These are phyloP conservation scores for Penicillium diatomitis DNA, from an alignment of 495 filamentous ascomycete species.

Conservation along the genomic window DNA sequence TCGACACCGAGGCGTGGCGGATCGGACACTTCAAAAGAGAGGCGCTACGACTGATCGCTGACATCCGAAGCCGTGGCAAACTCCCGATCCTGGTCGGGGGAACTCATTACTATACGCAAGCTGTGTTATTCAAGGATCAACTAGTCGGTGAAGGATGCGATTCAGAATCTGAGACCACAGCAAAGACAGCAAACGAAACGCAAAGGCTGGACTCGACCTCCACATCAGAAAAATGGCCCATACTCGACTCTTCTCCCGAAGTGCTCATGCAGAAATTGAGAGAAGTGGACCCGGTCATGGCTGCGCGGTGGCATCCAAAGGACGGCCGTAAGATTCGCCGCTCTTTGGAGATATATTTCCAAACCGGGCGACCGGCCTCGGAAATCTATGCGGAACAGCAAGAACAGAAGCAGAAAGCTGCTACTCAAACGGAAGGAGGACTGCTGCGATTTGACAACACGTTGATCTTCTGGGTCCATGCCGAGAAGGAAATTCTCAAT, in stretches of 20 bases:
- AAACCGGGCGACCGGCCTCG: conserved; percentile 68
- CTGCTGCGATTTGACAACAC: conserved; percentile 43
- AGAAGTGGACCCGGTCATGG: conserved; percentile 83
- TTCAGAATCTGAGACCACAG: conserved; percentile 9
- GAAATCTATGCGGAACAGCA: conserved; percentile 79
- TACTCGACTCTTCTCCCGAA: conserved; percentile 61
- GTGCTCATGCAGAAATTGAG: conserved; percentile 60
- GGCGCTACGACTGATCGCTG: conserved; percentile 59
- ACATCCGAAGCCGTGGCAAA: conserved; percentile 66
- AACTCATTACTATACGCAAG: conserved; percentile 89
- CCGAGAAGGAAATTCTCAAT: conserved; percentile 54
- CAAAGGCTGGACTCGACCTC: not conserved
- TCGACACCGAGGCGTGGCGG: conserved; percentile 72
- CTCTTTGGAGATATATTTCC: conserved; percentile 81
- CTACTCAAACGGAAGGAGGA: conserved; percentile 21
- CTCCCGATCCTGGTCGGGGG: conserved; percentile 90
- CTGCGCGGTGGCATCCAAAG: conserved; percentile 85
- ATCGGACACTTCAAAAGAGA: conserved; percentile 64
- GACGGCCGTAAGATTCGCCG: conserved; percentile 83
- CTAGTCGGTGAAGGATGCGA: conserved; percentile 38
- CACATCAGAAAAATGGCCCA: conserved; percentile 46
- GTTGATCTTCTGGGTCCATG: conserved; percentile 81
- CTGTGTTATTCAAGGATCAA: conserved; percentile 66
- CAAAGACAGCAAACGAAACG: conserved; percentile 14
- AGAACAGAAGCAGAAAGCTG: conserved; percentile 16